Base-by-base conservation (phyloP, 129 eudicot species). In the Logfia minima region DNA sequence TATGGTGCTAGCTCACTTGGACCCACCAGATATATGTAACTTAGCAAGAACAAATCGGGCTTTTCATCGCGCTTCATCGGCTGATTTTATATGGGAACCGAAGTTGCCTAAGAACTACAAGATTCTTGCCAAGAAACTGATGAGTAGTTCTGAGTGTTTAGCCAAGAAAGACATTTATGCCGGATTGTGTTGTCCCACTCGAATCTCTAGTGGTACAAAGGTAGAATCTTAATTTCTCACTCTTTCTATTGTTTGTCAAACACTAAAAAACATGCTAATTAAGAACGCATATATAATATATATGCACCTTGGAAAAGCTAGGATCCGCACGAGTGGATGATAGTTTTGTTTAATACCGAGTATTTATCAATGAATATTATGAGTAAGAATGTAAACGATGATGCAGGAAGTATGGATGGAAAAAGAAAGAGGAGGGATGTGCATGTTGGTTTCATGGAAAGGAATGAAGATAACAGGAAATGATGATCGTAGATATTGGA, bases 401-500 rank as follows among this genome's bases (percentile, higher is more conserved):
- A 18, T 71, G 78, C 86, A 89, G 98, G 96, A 86, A 79, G 84
- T 92, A 28, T 92, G 98, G 96, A 22, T 92, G 84, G 98, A 90
- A 18, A 88, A 92, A 77, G 79, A 34, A 21, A 72, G 84, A 56
- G 93, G 96, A 81, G 85, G 88, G 71, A 32, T 92, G 17, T 90
- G 96, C 83, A 84, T 86, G 83, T 72, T 83, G 18, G 83, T 78
- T 45, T 92, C 96, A 8, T 89, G 93, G 91, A 92, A 90, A 74
- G 96, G 92, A 71, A 29, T 92, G 90, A 88, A 84, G 74, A 90
- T 92, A 18, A 92, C 93, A 2, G 98, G 98, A 5, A 86, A 89
- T 10, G 85, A 90, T 76, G 98, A 92, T 85, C 86, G 93, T 8
- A 86, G 98, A 78, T 86, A 87, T 64, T 89, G 98, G 98, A 89